Conservation (phyloP, 2,329 filamentous ascomycete genomes). For the Fusarium sp. region DNA sequence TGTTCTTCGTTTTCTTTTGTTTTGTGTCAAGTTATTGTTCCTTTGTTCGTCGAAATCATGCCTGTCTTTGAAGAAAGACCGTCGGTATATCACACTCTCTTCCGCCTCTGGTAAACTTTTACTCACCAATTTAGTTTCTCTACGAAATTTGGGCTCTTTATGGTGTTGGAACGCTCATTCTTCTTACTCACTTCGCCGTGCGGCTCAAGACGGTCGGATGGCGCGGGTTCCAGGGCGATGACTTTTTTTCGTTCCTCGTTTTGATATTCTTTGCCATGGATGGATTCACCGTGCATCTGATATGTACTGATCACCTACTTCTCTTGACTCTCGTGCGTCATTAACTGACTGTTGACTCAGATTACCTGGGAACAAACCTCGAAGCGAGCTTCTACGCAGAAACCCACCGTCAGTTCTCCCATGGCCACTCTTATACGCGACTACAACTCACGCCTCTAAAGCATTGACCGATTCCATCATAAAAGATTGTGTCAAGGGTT, state of each 20-base stretch:
- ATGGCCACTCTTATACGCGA: fast-evolving
- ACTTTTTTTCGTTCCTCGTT: slow-evolving; percentile 50
- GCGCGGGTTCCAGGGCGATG: slow-evolving; percentile 51
- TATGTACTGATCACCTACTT: slow-evolving; percentile 34
- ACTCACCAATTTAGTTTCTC: slow-evolving; percentile 36
- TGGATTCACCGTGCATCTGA: slow-evolving; percentile 48
- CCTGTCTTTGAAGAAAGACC: slow-evolving; percentile 10
- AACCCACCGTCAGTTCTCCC: not conserved
- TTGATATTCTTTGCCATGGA: slow-evolving; percentile 49
- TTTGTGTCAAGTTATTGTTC: not conserved
- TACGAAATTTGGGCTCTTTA: slow-evolving; percentile 47
- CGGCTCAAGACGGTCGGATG: slow-evolving; percentile 51
- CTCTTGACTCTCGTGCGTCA: fast-evolving
- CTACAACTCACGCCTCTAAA: not conserved
- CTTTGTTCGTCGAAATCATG: not conserved
- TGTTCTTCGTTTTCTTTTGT: not conserved
- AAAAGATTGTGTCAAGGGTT: slow-evolving; percentile 44
- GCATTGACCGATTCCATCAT: slow-evolving; percentile 43
- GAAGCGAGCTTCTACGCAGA: slow-evolving; percentile 19
- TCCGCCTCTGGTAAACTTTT: not conserved
- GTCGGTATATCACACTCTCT: not conserved
- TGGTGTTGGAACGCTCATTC: slow-evolving; percentile 44
- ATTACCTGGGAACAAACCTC: slow-evolving; percentile 36
- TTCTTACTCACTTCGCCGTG: slow-evolving; percentile 48
- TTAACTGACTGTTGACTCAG: not conserved